Conservation (phyloP, 345 rosid species). For the Eutrema yunnanense region DNA sequence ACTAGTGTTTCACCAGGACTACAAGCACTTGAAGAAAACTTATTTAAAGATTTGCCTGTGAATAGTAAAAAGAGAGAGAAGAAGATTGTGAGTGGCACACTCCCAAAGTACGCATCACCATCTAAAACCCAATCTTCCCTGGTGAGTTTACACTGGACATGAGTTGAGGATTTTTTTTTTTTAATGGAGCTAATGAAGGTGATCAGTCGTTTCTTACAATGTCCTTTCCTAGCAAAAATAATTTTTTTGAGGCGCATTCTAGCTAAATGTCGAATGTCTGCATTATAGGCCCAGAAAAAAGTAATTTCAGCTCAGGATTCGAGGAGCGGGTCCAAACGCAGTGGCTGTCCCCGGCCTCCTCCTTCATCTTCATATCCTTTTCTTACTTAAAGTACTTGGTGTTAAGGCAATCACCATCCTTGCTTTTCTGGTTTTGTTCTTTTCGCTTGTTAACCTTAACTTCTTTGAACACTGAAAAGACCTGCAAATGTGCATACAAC, state of each 20-base stretch:
- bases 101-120: constrained; percentile 34
- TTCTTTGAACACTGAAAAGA: constrained; percentile 53
- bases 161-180: neutral
- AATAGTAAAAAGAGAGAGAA: constrained; percentile 25
- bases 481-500: constrained; percentile 39
- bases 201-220: constrained; percentile 1
- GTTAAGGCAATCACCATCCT: neutral
- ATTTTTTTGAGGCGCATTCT: neutral
- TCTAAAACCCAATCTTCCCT: constrained; percentile 34
- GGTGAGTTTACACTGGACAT: constrained; percentile 34
- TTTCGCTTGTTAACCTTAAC: constrained; percentile 51
- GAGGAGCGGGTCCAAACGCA: constrained; percentile 65
- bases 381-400: neutral
- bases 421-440: neutral
- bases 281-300: constrained; percentile 53
- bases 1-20: constrained; percentile 34
- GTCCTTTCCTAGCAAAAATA: neutral
- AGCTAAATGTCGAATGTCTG: constrained; percentile 8
- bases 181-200: neutral
- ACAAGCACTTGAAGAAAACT: constrained; percentile 41
- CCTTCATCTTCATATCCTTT: constrained; percentile 87
- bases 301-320: constrained; percentile 41
- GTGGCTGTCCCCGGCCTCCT: constrained; percentile 53
- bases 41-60: constrained; percentile 45
- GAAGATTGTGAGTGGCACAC: constrained; percentile 24